Evolutionary conservation across 305 asterid genomes (phyloP), one percentile per base, ranked within the genome.

Genomic region (Fraxinus angustifolia): DNA sequence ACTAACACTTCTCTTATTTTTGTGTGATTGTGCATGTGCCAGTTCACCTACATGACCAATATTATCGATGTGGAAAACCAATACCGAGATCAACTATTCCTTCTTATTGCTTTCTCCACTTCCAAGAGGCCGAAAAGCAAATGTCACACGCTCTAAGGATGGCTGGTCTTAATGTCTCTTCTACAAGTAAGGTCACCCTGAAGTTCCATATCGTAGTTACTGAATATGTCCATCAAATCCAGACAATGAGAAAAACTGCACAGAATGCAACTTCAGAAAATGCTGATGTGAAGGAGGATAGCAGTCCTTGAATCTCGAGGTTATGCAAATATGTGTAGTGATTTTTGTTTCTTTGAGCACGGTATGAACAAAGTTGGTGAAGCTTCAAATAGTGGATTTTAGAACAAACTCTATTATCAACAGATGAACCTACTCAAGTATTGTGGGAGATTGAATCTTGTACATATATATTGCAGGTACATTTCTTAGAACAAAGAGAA

Each of bases 61-160:
- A 23, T 23, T n/a, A n/a, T n/a, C 88, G 78, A 8, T 95, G 99
- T 81, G 88, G 90, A 30, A 95, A 94, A 86, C 94, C 99, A 10
- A 89, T 89, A 78, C 87, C 94, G 83, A 90, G 89, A 80, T 91
- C 97, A 62, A 84, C 91, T 0, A 88, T 91, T 84, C 98, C 98
- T 81, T 82, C 94, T 50, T 93, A 90, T 80, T 93, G 99, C 84
- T 58, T 90, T 73, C 83, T 80, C 75, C 98, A 93, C 87, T 88
- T 88, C 80, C 89, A 87, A 74, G 91, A 91, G 90, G 97, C 97
- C 26, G 97, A 95, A 73, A 91, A 87, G 78, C 88, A 91, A 73
- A 89, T 93, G 87, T 89, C 87, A 65, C 94, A 92, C 67, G 97
- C 97, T 53, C 89, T 95, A 72, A 94, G 89, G 91, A 92, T 90